phyloP scores from a whole-genome alignment of 495 filamentous ascomycete species.

The Lepraria neglecta region DNA sequence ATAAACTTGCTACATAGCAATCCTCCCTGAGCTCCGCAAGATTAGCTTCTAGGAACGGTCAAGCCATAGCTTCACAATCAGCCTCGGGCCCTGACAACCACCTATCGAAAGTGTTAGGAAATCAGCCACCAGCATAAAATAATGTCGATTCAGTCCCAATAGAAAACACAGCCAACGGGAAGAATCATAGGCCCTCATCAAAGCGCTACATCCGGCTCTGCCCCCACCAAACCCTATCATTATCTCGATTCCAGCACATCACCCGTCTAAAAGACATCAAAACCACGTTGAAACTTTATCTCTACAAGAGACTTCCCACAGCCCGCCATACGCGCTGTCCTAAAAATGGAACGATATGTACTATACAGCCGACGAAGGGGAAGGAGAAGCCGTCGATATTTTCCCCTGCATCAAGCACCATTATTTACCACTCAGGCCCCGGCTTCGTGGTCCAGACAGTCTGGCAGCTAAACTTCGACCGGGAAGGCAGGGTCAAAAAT shows the following conservation, averaged over 20 bases:
- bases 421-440: no score
- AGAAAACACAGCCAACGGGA: background rate
- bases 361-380: background rate
- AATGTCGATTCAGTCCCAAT: background rate
- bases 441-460: no score
- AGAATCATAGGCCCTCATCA: background rate
- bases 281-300: background rate
- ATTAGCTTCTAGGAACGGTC: background rate
- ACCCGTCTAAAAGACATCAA: background rate
- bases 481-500: no score
- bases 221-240: slow-evolving; percentile 2
- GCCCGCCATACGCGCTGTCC: background rate
- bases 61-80: background rate
- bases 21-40: background rate
- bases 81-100: background rate
- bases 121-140: background rate
- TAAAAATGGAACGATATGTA: background rate
- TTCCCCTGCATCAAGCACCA: background rate
- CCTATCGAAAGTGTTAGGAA: background rate
- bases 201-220: background rate
- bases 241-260: background rate
- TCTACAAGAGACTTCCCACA: background rate
- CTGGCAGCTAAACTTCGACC: no score
- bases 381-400: background rate
- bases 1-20: no score